These are phyloP conservation scores for Adansonia digitata DNA, from an alignment of 345 rosid genomes.

Conservation along the genomic window DNA sequence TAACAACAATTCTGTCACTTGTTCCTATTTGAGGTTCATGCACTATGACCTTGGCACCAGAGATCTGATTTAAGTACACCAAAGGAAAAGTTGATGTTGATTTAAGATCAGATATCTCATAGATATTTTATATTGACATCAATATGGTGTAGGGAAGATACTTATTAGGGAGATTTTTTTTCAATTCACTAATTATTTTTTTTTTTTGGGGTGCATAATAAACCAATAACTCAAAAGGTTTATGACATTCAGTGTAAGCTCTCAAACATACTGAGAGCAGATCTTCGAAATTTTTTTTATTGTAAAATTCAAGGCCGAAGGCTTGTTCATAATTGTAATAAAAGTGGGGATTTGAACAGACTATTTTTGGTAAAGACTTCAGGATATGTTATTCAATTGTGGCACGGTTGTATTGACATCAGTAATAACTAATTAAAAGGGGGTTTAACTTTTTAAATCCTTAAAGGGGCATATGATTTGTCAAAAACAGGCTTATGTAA, in stretches of 20 bases:
- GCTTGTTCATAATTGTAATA: not conserved
- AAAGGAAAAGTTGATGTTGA: slow-evolving; percentile 24
- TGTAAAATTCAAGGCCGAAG: not conserved
- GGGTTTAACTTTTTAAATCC: not conserved
- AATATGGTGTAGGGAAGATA: not conserved
- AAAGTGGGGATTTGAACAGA: not conserved
- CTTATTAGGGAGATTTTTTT: not conserved
- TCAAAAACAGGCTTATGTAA: not conserved
- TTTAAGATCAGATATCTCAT: slow-evolving; percentile 6
- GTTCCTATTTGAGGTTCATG: slow-evolving; percentile 71
- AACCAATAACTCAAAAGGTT: not conserved
- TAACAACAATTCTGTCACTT: slow-evolving; percentile 74
- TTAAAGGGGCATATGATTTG: not conserved
- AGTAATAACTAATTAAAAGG: not conserved
- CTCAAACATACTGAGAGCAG: not conserved
- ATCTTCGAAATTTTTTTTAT: not conserved
- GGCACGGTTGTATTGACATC: not conserved
- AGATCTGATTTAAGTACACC: slow-evolving; percentile 60
- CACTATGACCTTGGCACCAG: slow-evolving; percentile 92
- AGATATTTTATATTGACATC: not conserved
- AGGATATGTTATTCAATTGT: not conserved
- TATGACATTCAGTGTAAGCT: not conserved
- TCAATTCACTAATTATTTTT: not conserved
- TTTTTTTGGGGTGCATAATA: not conserved
- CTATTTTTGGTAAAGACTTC: not conserved